Evolutionary conservation across 768 basidiomycete species (phyloP).

Genomic region (Podaxis sp.): DNA sequence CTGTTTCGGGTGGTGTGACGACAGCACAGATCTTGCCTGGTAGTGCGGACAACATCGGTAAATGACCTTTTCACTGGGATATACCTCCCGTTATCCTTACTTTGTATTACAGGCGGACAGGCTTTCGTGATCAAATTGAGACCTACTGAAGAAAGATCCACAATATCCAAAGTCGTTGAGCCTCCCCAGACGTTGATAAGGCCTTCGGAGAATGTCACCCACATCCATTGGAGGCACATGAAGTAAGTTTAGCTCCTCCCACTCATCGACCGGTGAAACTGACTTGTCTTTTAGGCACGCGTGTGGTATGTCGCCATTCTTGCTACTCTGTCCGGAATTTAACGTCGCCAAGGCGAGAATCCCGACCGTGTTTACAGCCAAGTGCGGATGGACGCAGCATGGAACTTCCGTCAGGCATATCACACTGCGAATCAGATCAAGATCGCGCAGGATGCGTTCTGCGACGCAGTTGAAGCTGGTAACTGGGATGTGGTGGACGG

Average conservation of each 20-base stretch:
- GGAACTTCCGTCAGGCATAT: slow-evolving; percentile 75
- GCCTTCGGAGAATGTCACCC: slow-evolving; percentile 31
- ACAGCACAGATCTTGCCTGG: slow-evolving; percentile 78
- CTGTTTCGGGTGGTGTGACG: slow-evolving; percentile 71
- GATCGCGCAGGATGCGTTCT: slow-evolving; percentile 67
- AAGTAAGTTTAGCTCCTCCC: slow-evolving; percentile 42
- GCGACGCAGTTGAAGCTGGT: slow-evolving; percentile 45
- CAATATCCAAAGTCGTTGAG: slow-evolving; percentile 69
- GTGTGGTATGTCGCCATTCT: slow-evolving; percentile 40
- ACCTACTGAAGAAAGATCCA: slow-evolving; percentile 66
- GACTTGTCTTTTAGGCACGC: slow-evolving; percentile 50
- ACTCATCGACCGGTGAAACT: background rate
- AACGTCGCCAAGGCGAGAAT: slow-evolving; percentile 49
- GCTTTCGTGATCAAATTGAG: slow-evolving; percentile 78
- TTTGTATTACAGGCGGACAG: slow-evolving; percentile 56
- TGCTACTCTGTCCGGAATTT: background rate
- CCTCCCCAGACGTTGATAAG: slow-evolving; percentile 59
- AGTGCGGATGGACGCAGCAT: slow-evolving; percentile 61
- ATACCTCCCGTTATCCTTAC: background rate
- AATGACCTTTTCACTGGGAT: background rate
- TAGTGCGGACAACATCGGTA: slow-evolving; percentile 60
- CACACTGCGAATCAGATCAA: slow-evolving; percentile 65
- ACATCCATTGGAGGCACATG: slow-evolving; percentile 70
- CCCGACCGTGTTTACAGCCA: slow-evolving; percentile 44
- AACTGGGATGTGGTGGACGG: slow-evolving; percentile 40